A percentile compares a stretch with the other conserved stretches of the same genome.
These are phyloP conservation scores for Sistotremastrum suecicum DNA, from an alignment of 768 basidiomycete species.

Conservation along the genomic window DNA sequence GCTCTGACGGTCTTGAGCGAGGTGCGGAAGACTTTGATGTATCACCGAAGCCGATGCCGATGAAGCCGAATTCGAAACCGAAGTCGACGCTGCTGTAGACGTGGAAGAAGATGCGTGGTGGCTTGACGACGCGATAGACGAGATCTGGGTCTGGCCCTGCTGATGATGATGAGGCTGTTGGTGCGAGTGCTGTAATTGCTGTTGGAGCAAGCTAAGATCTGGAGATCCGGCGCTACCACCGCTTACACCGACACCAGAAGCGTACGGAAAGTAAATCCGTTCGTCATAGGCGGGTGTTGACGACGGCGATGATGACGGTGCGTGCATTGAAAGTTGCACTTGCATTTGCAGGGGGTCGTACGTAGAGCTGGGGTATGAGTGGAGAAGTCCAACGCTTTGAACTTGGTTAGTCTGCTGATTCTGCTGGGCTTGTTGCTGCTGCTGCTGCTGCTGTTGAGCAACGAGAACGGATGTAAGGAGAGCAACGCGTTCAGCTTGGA, in stretches of 20 bases:
- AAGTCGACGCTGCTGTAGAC: too few relatives aligned
- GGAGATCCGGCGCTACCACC: neutral
- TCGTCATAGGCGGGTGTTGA: constrained; percentile 17
- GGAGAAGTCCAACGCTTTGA: constrained; percentile 8
- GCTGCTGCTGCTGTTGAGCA: constrained; percentile 29
- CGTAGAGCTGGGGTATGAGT: constrained; percentile 1
- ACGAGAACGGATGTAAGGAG: constrained; percentile 62
- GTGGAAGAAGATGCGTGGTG: too few relatives aligned
- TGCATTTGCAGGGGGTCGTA: constrained; percentile 8
- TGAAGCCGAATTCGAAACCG: too few relatives aligned
- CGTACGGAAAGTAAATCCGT: neutral
- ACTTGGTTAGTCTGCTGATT: constrained; percentile 8
- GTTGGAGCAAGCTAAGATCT: too few relatives aligned
- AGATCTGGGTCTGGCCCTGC: too few relatives aligned
- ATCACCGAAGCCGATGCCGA: too few relatives aligned
- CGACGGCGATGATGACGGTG: constrained; percentile 23
- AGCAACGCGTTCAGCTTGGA: constrained; percentile 75
- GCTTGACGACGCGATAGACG: too few relatives aligned
- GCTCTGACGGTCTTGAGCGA: too few relatives aligned
- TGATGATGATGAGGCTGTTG: too few relatives aligned
- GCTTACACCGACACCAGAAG: too few relatives aligned
- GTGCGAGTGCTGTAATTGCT: too few relatives aligned
- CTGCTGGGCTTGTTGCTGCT: constrained; percentile 10
- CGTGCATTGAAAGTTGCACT: constrained; percentile 27
- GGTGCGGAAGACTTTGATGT: too few relatives aligned